Conservation (phyloP, 2,329 filamentous ascomycete genomes). For the Phyllosticta capitalensis region DNA sequence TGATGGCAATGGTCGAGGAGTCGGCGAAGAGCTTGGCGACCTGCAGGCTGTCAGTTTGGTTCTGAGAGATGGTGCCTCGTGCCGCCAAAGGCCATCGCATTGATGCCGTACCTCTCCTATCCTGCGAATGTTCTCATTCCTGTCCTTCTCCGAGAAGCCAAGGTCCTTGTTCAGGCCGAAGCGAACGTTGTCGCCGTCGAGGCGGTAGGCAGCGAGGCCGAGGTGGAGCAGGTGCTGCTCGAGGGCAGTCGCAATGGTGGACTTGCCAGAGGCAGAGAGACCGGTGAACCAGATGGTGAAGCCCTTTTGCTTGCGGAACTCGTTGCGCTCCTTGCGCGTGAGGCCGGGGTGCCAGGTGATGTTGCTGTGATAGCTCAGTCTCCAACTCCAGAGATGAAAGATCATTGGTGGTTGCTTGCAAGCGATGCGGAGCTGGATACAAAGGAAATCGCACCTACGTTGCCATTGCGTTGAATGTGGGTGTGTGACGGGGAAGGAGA, state of each 20-base stretch:
- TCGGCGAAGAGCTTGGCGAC: constrained; percentile 97
- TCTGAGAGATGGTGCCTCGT: not conserved
- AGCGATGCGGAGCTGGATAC: not conserved
- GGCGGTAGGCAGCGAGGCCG: constrained; percentile 74
- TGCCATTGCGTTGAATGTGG: constrained; percentile 19
- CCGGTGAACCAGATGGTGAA: constrained; percentile 98
- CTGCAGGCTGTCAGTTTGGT: constrained; percentile 26
- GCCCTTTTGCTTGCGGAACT: constrained; percentile 71
- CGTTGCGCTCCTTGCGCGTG: constrained; percentile 65
- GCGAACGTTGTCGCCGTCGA: constrained; percentile 96
- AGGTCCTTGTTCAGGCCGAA: constrained; percentile 98
- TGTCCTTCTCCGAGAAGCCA: constrained; percentile 84
- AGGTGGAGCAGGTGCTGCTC: constrained; percentile 93
- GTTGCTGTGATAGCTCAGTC: constrained; percentile 48
- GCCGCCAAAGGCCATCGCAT: not conserved
- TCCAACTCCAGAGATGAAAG: not conserved
- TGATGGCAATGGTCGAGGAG: constrained; percentile 75
- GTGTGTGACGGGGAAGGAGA: not conserved
- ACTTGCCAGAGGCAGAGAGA: constrained; percentile 92
- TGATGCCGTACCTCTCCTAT: constrained; percentile 60
- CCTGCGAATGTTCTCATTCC: constrained; percentile 94
- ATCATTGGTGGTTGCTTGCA: not conserved
- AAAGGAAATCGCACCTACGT: constrained; percentile 21
- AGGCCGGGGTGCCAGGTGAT: constrained; percentile 84
- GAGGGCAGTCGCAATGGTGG: constrained; percentile 89